These are phyloP conservation scores for Ophioceras dolichostomum DNA, from an alignment of 2,329 filamentous ascomycete genomes.

Conservation along the genomic window DNA sequence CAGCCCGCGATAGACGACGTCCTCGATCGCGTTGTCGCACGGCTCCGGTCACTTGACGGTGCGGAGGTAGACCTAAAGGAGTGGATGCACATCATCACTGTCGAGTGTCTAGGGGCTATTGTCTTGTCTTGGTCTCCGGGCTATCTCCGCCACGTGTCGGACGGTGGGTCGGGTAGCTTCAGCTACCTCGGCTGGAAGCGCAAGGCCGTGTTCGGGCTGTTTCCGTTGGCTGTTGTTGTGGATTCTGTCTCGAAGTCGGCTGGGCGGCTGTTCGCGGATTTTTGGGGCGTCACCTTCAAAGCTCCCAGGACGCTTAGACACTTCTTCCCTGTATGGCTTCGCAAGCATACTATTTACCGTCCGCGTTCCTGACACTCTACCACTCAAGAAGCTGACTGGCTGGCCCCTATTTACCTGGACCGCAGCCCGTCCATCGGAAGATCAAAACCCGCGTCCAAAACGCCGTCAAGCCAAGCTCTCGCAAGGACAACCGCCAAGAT, in stretches of 20 bases:
- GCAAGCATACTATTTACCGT: neutral
- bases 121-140: conserved; percentile 41
- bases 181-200: conserved; percentile 38
- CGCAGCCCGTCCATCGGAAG: conserved; percentile 17
- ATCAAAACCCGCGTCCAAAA: conserved; percentile 2
- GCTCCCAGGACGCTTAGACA: conserved; percentile 29
- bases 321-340: conserved; percentile 33
- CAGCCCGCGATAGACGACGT: conserved; percentile 28
- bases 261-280: conserved; percentile 24
- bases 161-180: conserved; percentile 32
- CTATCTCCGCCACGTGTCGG: conserved; percentile 27
- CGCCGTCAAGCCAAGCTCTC: neutral
- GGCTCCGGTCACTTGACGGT: conserved; percentile 22
- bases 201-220: conserved; percentile 39
- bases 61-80: conserved; percentile 33
- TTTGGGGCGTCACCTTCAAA: conserved; percentile 33
- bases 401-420: too few relatives aligned
- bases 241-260: conserved; percentile 22
- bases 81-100: conserved; percentile 44
- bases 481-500: conserved; percentile 22
- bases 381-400: too few relatives aligned
- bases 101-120: conserved; percentile 36
- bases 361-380: neutral
- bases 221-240: conserved; percentile 27
- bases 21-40: conserved; percentile 20